Conservation (phyloP, 805 yeast species). For the Candida chauliodis region DNA sequence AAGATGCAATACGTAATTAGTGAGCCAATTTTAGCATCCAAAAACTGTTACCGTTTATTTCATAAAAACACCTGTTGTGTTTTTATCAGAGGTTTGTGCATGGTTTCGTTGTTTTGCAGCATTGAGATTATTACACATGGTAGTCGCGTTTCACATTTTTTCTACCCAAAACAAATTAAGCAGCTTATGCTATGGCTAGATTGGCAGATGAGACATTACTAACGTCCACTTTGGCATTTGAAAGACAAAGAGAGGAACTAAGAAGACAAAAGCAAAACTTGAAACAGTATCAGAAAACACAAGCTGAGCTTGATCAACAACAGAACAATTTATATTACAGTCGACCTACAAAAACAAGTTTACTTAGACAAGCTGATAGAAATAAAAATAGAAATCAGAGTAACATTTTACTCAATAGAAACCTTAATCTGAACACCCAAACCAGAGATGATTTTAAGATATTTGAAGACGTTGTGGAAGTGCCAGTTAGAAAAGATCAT, state of each 20-base stretch:
- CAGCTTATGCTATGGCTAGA: constrained; percentile 1
- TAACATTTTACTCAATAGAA: neutral
- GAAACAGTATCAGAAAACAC: neutral
- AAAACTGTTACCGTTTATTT: too few relatives aligned
- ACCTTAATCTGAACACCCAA: neutral
- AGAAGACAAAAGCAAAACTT: constrained; percentile 3
- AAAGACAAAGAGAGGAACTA: constrained; percentile 5
- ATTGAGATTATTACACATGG: too few relatives aligned
- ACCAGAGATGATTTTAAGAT: neutral
- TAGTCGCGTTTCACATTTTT: neutral
- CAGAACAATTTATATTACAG: constrained; percentile 3
- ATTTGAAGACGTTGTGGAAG: neutral
- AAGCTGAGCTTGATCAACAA: constrained; percentile 5
- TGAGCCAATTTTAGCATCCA: too few relatives aligned
- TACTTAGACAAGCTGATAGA: constrained; percentile 4
- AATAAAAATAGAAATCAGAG: neutral
- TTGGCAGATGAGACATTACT: neutral
- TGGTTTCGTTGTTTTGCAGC: too few relatives aligned
- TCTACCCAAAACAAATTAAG: constrained; percentile 1
- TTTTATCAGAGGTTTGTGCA: too few relatives aligned
- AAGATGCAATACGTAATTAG: too few relatives aligned
- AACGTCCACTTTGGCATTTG: neutral
- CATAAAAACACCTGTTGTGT: too few relatives aligned
- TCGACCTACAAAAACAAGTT: constrained; percentile 4
- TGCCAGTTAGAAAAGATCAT: neutral